Evolutionary conservation across 441 rosid genomes (phyloP).

Genomic region (Arabidopsis lyrata): DNA sequence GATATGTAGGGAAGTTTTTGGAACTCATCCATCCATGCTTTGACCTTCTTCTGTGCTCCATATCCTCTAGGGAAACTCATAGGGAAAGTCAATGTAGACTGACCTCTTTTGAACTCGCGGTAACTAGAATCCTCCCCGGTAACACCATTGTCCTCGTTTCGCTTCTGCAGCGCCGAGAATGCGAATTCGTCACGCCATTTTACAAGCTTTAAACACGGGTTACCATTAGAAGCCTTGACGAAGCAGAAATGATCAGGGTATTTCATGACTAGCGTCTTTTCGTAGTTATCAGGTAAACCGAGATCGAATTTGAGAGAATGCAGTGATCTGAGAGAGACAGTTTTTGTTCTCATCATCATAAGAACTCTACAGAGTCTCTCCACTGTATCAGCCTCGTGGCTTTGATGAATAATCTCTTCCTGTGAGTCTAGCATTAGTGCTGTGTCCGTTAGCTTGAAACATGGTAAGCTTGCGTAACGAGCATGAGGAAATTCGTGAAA

Average conservation of each 20-base stretch:
- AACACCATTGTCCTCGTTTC: conserved; percentile 53
- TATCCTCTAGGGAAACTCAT: conserved; percentile 95
- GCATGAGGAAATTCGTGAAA: conserved; percentile 90
- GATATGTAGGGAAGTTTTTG: conserved; percentile 94
- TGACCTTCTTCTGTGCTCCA: conserved; percentile 91
- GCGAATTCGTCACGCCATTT: conserved; percentile 74
- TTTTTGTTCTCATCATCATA: conserved; percentile 87
- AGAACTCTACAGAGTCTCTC: conserved; percentile 85
- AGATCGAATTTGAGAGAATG: conserved; percentile 90
- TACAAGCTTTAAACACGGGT: conserved; percentile 62
- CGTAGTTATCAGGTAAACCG: conserved; percentile 83
- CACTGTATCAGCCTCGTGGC: conserved; percentile 67
- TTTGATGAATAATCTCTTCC: conserved; percentile 73
- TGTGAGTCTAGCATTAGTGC: conserved; percentile 82
- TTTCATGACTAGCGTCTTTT: conserved; percentile 66
- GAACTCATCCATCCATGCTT: conserved; percentile 96
- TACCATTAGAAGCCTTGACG: conserved; percentile 64
- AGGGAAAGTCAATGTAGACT: conserved; percentile 69
- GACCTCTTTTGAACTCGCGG: conserved; percentile 77
- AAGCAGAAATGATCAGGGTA: conserved; percentile 69
- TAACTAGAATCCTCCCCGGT: conserved; percentile 55
- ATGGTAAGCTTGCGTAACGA: conserved; percentile 81
- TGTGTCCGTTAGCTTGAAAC: conserved; percentile 85
- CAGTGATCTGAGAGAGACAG: conserved; percentile 68
- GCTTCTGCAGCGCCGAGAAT: conserved; percentile 70